Evolutionary conservation across 257 asterid species (phyloP).

Genomic region (Prunella vulgaris): DNA sequence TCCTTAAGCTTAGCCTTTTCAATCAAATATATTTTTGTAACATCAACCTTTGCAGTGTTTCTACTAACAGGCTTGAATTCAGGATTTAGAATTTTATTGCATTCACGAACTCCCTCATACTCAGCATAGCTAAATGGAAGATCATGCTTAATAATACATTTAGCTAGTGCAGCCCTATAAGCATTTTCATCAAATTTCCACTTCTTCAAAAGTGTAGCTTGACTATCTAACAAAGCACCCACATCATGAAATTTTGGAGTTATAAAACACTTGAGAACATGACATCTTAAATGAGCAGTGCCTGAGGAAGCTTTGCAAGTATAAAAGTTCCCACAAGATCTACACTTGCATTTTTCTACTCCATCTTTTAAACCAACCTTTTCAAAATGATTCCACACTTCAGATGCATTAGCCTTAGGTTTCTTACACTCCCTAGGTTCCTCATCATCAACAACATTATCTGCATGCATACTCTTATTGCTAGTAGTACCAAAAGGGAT

Average conservation of each 20-base stretch:
- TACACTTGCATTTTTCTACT: neutral
- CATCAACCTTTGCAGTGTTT: neutral
- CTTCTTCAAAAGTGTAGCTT: neutral
- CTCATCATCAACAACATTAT: too few species aligned
- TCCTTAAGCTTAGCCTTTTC: neutral
- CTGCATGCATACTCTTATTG: too few species aligned
- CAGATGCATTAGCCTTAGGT: neutral
- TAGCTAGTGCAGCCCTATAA: neutral
- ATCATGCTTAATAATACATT: neutral
- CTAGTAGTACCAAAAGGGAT: too few species aligned
- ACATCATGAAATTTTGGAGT: neutral
- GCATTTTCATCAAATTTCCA: neutral
- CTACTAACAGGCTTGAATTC: neutral
- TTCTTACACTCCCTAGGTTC: neutral
- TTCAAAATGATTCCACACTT: neutral
- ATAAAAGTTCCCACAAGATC: neutral
- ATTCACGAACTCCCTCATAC: neutral
- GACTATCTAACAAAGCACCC: neutral
- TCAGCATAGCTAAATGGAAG: neutral
- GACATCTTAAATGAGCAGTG: neutral
- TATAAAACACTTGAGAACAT: neutral
- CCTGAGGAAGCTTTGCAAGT: neutral
- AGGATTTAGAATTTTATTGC: neutral
- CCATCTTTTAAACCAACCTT: neutral
- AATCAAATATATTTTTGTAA: neutral